These are phyloP conservation scores for Cladorrhinum sp. DNA, from an alignment of 2,329 filamentous ascomycete genomes.

Conservation along the genomic window DNA sequence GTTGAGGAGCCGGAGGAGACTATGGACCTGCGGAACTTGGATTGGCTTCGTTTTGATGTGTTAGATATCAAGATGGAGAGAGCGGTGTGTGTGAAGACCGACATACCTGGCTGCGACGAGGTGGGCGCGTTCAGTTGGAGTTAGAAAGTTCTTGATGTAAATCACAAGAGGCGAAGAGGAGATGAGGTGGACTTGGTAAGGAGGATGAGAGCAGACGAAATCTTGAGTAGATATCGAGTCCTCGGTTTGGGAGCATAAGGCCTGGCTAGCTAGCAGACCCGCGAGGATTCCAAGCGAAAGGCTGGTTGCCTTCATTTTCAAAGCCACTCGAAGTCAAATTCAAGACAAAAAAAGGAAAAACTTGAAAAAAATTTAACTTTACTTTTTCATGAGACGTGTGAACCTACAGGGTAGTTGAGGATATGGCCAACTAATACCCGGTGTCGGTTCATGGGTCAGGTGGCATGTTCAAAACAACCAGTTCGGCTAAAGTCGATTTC, in stretches of 20 bases:
- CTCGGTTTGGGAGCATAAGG: not conserved
- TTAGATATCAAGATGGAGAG: too few species aligned
- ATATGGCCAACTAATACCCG: not conserved
- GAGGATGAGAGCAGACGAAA: slow-evolving; percentile 25
- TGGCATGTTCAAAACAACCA: not conserved
- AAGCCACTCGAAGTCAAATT: too few species aligned
- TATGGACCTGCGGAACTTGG: slow-evolving; percentile 43
- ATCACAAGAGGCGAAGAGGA: slow-evolving; percentile 49
- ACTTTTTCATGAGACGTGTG: not conserved
- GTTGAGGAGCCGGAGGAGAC: slow-evolving; percentile 34
- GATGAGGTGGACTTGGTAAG: slow-evolving; percentile 43
- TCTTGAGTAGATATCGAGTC: not conserved
- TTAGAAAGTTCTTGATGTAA: slow-evolving; percentile 48
- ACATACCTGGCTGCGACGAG: slow-evolving; percentile 41
- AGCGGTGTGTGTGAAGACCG: too few species aligned
- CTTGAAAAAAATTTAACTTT: not conserved
- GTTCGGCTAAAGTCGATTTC: slow-evolving; percentile 2
- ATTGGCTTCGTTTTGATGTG: slow-evolving; percentile 32
- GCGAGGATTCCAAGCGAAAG: not conserved
- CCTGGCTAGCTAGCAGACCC: not conserved
- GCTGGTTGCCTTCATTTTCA: not conserved
- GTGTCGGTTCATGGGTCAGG: not conserved
- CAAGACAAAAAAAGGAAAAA: too few species aligned
- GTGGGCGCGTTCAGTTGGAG: slow-evolving; percentile 39
- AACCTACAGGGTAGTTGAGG: not conserved